Base-by-base conservation (phyloP, 2,329 filamentous ascomycete species). In the Exophiala viscosa region DNA sequence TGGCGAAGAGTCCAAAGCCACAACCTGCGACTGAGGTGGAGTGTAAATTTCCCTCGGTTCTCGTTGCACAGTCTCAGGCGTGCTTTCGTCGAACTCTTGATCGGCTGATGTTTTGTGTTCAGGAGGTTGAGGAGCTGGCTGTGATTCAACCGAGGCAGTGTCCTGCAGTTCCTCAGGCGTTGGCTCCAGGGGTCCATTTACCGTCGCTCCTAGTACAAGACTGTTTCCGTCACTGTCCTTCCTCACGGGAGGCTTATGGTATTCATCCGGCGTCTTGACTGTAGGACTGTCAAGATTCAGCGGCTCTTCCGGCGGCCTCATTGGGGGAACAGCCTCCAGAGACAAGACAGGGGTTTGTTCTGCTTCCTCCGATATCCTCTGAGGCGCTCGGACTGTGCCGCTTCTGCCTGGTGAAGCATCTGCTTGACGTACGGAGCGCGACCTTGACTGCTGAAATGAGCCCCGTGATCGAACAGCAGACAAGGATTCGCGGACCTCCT, bases 401-500 rank as follows among this genome's bases (percentile, higher is more conserved):
- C 64, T 66, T 59, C 84, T 82, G 28, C 79, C 78, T 3, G 87
- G 84, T 1, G 85, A 84, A 1, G 77, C 73, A 20, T 91, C 88
- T 13, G 71, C 66, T 13, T 77, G 68, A 55, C 76, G 78, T 34
- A 69, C 71, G 2, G 79, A 79, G 36, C 73, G 69, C 54, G 81
- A 74, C 50, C 80, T 74, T 40, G 69, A 74, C 60, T 82, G 76
- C 52, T 76, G 67, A 41, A 76, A 70, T 5, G 81, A 82, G 6
- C 78, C 79, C 56, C 84, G 69, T 17, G 77, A 82, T 51, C 84
- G 76, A 31, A 87, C 84, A 17, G 84, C 84, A 62, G 79, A 89
- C 76, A 96, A 80, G 0, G 90, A 95, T 70, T 96, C 92, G 56
- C 89, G 80, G 14, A 86, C 83, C 69, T 95, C 90, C 54, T 88